Conservation (phyloP, 805 yeast species). For the Candida pseudofarinosa region DNA sequence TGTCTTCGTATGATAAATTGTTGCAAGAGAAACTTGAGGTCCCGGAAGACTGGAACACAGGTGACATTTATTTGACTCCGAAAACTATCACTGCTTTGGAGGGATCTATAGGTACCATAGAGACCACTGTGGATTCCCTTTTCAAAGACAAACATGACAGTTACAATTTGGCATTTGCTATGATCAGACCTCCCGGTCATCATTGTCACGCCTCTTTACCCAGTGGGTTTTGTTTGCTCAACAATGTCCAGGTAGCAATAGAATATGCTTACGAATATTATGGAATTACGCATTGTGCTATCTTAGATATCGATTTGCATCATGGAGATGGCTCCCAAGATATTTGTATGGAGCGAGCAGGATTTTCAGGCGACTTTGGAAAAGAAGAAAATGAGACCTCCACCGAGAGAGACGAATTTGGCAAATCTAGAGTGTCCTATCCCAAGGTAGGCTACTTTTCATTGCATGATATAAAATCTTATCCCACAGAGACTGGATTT, state of each 20-base stretch:
- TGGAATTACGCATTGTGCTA: conserved; percentile 74
- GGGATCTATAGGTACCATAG: conserved; percentile 76
- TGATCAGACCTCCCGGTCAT: conserved; percentile 82
- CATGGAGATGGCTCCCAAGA: conserved; percentile 92
- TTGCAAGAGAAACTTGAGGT: conserved; percentile 59
- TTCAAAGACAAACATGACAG: conserved; percentile 15
- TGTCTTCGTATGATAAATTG: conserved; percentile 53
- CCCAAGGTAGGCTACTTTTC: conserved; percentile 81
- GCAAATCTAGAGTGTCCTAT: conserved; percentile 38
- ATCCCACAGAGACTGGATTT: conserved; percentile 76
- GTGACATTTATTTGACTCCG: conserved; percentile 72
- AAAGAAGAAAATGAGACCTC: conserved; percentile 37
- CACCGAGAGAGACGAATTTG: conserved; percentile 44
- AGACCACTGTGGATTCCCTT: conserved; percentile 58
- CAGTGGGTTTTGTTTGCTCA: conserved; percentile 77
- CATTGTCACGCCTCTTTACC: conserved; percentile 83
- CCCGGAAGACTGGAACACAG: conserved; percentile 78
- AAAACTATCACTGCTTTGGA: conserved; percentile 66
- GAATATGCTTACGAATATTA: conserved; percentile 66
- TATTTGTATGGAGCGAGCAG: conserved; percentile 76
- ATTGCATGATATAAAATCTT: conserved; percentile 79
- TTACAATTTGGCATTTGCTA: conserved; percentile 54
- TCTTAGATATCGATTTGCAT: conserved; percentile 78
- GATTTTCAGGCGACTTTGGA: conserved; percentile 47
- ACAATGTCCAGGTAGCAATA: conserved; percentile 76